These are phyloP conservation scores for Setaria italica DNA, from an alignment of 202 grass and related monocot species.

Conservation along the genomic window DNA sequence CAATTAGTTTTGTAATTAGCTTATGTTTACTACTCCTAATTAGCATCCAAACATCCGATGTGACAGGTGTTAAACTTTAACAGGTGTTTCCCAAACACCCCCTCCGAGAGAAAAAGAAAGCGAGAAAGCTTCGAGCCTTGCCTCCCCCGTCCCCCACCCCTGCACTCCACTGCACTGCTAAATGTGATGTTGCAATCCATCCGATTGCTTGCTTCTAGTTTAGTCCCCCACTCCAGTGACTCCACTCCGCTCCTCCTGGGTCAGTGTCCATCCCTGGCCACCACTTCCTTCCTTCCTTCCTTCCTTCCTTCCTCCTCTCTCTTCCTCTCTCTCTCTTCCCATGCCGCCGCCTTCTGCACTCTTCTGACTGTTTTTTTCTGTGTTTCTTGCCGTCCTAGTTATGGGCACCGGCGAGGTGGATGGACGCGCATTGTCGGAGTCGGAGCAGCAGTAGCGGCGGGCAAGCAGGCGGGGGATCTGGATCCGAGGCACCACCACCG, in stretches of 20 bases:
- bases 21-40: no score
- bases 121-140: conserved; percentile 41
- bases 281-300: neutral
- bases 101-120: conserved; percentile 38
- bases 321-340: neutral
- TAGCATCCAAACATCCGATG: no score
- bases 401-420: conserved; percentile 89
- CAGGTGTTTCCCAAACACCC: no score
- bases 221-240: conserved; percentile 49
- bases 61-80: no score
- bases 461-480: conserved; percentile 73
- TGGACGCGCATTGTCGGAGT: conserved; percentile 64
- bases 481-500: conserved; percentile 82
- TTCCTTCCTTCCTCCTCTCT: neutral
- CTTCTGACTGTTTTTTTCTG: conserved; percentile 19
- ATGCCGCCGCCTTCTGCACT: conserved; percentile 27
- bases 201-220: conserved; percentile 55
- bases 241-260: conserved; percentile 57
- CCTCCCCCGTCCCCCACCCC: conserved; percentile 10
- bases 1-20: no score
- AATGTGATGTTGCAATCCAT: conserved; percentile 86
- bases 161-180: neutral
- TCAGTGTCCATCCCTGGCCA: conserved; percentile 55
- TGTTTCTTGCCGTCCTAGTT: conserved; percentile 48
- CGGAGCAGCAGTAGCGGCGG: conserved; percentile 49